Evolutionary conservation across 1,284 basidiomycete species (phyloP).

Genomic region (Ustilago trichophora): DNA sequence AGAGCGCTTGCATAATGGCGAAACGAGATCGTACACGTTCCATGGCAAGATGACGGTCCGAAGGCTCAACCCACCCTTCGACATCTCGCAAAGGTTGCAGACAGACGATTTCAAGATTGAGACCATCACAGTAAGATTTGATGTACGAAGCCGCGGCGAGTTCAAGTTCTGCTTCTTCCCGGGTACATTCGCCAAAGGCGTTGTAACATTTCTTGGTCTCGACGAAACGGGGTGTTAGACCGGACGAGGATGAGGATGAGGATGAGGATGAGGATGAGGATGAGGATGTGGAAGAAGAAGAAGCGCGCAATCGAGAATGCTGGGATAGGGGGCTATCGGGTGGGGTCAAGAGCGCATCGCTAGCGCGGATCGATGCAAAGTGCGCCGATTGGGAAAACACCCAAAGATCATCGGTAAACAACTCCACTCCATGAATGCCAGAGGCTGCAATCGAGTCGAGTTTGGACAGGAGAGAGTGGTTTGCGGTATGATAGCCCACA

Average conservation of each 20-base stretch:
- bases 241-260: too few species aligned
- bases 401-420: constrained; percentile 34
- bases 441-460: constrained; percentile 6
- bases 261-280: too few species aligned
- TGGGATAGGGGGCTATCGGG: constrained; percentile 10
- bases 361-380: constrained; percentile 1
- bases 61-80: constrained; percentile 55
- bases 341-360: constrained; percentile 9
- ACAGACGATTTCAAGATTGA: constrained; percentile 57
- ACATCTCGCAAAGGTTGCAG: constrained; percentile 66
- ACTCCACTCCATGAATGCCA: constrained; percentile 19
- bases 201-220: constrained; percentile 13
- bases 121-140: constrained; percentile 24
- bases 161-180: constrained; percentile 10
- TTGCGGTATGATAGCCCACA: constrained; percentile 21
- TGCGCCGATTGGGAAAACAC: constrained; percentile 2
- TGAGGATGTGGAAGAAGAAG: too few species aligned
- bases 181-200: constrained; percentile 31
- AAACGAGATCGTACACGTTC: constrained; percentile 31
- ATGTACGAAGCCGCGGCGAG: constrained; percentile 57
- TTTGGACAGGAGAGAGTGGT: constrained; percentile 22
- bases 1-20: constrained; percentile 42
- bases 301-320: neutral
- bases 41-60: constrained; percentile 14
- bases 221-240: too few species aligned